Evolutionary conservation across 2,329 filamentous ascomycete genomes (phyloP).

Genomic region (Colletotrichum nymphaeae): DNA sequence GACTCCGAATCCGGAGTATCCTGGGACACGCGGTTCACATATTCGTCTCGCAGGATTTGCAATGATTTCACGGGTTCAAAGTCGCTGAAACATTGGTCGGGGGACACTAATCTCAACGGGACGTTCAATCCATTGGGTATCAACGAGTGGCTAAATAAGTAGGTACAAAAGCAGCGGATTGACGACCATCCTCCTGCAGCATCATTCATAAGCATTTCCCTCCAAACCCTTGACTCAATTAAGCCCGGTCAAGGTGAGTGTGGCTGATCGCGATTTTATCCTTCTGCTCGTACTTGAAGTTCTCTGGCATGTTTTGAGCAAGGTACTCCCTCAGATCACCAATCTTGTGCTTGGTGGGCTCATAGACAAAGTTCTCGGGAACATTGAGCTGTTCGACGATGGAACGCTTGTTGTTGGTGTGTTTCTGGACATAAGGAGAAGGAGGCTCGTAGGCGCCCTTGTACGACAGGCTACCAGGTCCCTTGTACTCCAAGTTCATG

Average conservation of each 20-base stretch:
- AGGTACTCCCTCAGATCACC: background rate
- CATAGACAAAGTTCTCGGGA: constrained; percentile 7
- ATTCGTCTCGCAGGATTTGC: too few species aligned
- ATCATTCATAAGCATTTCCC: too few species aligned
- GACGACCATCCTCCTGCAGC: too few species aligned
- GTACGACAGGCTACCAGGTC: constrained; percentile 25
- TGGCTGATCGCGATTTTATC: background rate
- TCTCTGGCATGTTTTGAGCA: background rate
- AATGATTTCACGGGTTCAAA: too few species aligned
- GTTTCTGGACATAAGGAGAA: constrained; percentile 1
- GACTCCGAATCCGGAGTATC: too few species aligned
- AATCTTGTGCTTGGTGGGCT: background rate
- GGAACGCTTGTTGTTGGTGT: background rate
- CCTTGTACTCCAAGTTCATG: constrained; percentile 12
- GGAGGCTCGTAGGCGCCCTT: constrained; percentile 17
- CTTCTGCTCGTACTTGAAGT: background rate
- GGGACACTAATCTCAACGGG: background rate
- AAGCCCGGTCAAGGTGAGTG: background rate
- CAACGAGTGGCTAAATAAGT: background rate
- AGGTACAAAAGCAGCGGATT: background rate
- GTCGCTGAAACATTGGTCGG: too few species aligned
- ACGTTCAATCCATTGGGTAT: background rate
- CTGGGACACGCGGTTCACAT: too few species aligned
- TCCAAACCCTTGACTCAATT: background rate
- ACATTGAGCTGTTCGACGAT: background rate